These are phyloP conservation scores for Xylaria sp. DNA, from an alignment of 2,329 filamentous ascomycete genomes.

Conservation along the genomic window DNA sequence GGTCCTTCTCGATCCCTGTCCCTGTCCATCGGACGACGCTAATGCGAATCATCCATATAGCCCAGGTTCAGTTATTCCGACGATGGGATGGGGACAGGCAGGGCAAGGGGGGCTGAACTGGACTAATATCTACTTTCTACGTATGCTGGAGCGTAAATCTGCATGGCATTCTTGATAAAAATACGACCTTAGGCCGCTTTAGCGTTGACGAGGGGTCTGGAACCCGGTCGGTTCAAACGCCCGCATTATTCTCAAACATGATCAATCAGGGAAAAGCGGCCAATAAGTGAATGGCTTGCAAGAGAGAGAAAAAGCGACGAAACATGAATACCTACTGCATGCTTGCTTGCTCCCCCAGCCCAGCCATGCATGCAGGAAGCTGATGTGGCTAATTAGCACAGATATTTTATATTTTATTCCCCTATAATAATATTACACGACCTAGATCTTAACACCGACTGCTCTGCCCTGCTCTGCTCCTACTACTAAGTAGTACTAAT, in stretches of 20 bases:
- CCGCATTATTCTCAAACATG: slow-evolving; percentile 28
- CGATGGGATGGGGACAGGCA: slow-evolving; percentile 13
- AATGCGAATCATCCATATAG: too few species aligned
- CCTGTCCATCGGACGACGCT: too few species aligned
- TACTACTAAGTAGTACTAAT: not conserved
- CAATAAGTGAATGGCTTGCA: slow-evolving; percentile 23
- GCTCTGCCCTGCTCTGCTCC: not conserved
- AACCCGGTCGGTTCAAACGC: slow-evolving; percentile 6
- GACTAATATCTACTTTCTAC: slow-evolving; percentile 11
- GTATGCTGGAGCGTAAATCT: slow-evolving; percentile 7
- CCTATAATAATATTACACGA: slow-evolving; percentile 10
- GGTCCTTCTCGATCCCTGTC: not conserved
- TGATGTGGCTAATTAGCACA: slow-evolving; percentile 28
- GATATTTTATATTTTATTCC: slow-evolving; percentile 5
- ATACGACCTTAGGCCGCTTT: slow-evolving; percentile 5
- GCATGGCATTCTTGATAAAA: slow-evolving; percentile 19
- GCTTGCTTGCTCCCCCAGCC: not conserved
- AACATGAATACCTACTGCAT: slow-evolving; percentile 5
- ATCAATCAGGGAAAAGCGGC: slow-evolving; percentile 1
- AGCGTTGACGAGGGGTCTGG: not conserved
- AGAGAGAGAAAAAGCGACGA: not conserved
- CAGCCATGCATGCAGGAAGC: slow-evolving; percentile 13
- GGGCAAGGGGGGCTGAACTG: not conserved
- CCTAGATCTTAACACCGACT: not conserved
- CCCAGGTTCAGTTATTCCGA: not conserved